Conservation (phyloP, 2,329 filamentous ascomycete species). For the Coniosporium tulheliwenetii region DNA sequence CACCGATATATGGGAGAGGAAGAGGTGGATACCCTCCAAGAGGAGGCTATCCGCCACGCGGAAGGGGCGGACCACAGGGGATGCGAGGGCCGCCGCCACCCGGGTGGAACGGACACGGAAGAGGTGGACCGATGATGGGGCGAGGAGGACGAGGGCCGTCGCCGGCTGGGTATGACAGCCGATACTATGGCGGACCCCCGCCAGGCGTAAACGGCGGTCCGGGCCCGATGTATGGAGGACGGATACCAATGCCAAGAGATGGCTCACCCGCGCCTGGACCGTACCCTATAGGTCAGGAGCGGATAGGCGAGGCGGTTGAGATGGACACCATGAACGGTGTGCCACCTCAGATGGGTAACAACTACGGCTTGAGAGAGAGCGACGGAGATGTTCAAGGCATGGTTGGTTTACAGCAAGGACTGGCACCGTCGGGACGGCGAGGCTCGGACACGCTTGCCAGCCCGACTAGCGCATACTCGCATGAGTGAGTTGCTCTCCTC, state of each 20-base stretch:
- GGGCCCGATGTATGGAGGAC: conserved; percentile 18
- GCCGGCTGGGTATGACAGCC: conserved; percentile 22
- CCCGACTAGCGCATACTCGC: conserved; percentile 56
- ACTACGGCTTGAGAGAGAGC: conserved; percentile 38
- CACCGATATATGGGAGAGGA: conserved; percentile 5
- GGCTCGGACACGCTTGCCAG: conserved; percentile 38
- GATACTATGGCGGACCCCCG: conserved; percentile 25
- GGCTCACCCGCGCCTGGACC: background rate
- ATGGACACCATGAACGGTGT: conserved; percentile 59
- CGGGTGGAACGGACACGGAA: conserved; percentile 23
- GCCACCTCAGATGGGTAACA: conserved; percentile 20
- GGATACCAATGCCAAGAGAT: conserved; percentile 21
- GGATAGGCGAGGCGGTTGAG: conserved; percentile 54
- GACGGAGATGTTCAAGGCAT: conserved; percentile 61
- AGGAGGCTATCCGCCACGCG: conserved; percentile 13
- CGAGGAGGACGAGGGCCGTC: conserved; percentile 24
- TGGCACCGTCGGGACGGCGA: conserved; percentile 12
- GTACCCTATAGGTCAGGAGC: too few relatives aligned
- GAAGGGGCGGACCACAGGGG: conserved; percentile 13
- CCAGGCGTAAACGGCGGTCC: conserved; percentile 11
- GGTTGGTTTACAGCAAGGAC: conserved; percentile 51
- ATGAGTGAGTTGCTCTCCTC: conserved; percentile 44
- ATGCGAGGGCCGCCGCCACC: conserved; percentile 20
- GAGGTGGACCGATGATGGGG: conserved; percentile 23
- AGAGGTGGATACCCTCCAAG: conserved; percentile 16